These are phyloP conservation scores for Coniochaeta ligniaria DNA, from an alignment of 2,329 filamentous ascomycete species.

Conservation along the genomic window DNA sequence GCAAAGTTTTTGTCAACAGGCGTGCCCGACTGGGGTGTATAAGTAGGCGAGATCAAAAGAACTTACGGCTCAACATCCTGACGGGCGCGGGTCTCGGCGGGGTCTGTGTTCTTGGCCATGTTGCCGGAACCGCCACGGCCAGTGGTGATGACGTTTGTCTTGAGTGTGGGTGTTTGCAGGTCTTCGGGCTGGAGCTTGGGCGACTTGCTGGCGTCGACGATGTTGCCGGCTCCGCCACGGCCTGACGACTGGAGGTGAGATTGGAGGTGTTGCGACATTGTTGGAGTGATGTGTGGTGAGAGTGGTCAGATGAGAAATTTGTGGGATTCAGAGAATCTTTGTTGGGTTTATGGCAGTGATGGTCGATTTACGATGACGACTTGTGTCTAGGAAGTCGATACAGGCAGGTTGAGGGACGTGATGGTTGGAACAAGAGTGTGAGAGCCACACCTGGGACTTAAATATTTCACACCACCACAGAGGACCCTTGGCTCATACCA, in stretches of 20 bases:
- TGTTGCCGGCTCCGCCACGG: conserved; percentile 74
- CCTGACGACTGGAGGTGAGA: conserved; percentile 60
- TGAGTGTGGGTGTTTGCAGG: conserved; percentile 76
- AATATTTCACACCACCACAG: neutral
- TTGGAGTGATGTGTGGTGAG: conserved; percentile 14
- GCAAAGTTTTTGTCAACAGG: neutral
- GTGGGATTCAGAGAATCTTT: neutral
- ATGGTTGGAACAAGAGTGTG: neutral
- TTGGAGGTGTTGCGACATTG: conserved; percentile 28
- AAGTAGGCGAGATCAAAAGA: neutral
- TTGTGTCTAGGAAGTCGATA: neutral
- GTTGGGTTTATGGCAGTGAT: neutral
- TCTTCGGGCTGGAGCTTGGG: conserved; percentile 49
- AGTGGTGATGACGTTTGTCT: conserved; percentile 77
- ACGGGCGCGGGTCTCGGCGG: conserved; percentile 63
- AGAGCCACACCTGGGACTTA: neutral
- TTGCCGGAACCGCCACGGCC: conserved; percentile 84
- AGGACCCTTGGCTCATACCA: neutral
- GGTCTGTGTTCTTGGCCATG: conserved; percentile 70
- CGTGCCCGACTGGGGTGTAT: conserved; percentile 13
- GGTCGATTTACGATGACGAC: neutral
- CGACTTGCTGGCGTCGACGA: conserved; percentile 45
- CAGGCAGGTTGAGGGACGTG: neutral
- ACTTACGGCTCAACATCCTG: conserved; percentile 76
- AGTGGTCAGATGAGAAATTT: neutral